Base-by-base conservation (phyloP, 305 asterid genomes). In the Petunia hybrid region DNA sequence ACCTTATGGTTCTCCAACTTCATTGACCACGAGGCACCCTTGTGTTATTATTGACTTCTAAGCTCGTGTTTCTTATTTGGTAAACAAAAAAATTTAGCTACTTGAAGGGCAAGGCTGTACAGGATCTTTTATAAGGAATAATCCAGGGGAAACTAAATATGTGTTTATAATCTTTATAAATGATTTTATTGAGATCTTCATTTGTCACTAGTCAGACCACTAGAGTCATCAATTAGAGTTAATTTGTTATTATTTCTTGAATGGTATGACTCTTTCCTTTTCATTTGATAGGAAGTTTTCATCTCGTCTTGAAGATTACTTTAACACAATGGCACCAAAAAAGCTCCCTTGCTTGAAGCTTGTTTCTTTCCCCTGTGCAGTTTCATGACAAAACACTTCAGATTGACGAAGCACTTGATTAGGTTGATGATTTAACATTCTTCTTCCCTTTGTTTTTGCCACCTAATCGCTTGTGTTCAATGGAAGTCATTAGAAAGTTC, bases 351-450 rank as follows among this genome's bases (percentile, higher is more conserved):
- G 36, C 64, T n/a, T 16, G 36, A 59, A n/a, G 64, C 38, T 59
- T 59, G 64, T 59, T 5, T 6, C 14, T 0, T 16, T 5, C 2
- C 9, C 6, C 36, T 6, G n/a, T 6, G 5, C 36, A 2, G 2
- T 1, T 57, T 16, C 9, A 1, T n/a, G 10, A 16, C 6, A 59
- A n/a, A 22, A 59, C 16, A 16, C 36, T 16, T 16, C 64, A 59
- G 16, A 59, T 57, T 57, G n/a, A 53, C 12, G 16, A 53, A 53
- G 4, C n/a, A 12, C 16, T 53, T 12, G n/a, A 56, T 57, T n/a
- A 57, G 62, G n/a, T 59, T n/a, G 64, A 59, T 59, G 64, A 59
- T 59, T 22, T n/a, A 16, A 59, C 64, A 59, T 59, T 59, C 16
- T 59, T 59, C 3, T 59, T 59, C 2, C 38, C 2, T 5, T 59